phyloP scores from a whole-genome alignment of 202 grass and related monocot species.

The Musa balbisiana region DNA sequence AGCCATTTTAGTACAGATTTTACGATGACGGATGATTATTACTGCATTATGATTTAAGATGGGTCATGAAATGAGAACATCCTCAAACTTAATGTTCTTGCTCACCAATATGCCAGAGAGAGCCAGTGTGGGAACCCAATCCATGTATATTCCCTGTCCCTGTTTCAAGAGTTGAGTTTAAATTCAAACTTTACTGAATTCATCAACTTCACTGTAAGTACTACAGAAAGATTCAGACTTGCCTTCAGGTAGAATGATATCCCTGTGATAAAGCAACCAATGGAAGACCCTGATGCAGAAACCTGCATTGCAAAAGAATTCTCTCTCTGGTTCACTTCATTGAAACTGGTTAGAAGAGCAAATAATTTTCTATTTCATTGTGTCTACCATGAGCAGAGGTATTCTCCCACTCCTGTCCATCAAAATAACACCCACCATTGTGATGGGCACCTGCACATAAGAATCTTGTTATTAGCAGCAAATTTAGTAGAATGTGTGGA shows the following conservation, averaged over 20 bases:
- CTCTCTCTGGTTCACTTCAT: background rate
- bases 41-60: background rate
- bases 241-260: slow-evolving; percentile 70
- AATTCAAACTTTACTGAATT: background rate
- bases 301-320: slow-evolving; percentile 30
- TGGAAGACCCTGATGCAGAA: slow-evolving; percentile 71
- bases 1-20: background rate
- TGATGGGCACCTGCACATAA: slow-evolving; percentile 30
- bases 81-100: background rate
- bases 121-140: slow-evolving; percentile 43
- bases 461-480: background rate
- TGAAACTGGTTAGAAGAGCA: slow-evolving; percentile 8
- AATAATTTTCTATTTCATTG: background rate
- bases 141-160: slow-evolving; percentile 45
- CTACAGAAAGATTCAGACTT: background rate
- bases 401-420: slow-evolving; percentile 63
- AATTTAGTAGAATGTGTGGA: background rate
- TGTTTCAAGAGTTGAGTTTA: slow-evolving; percentile 22
- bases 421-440: slow-evolving; percentile 40
- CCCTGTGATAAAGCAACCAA: slow-evolving; percentile 63
- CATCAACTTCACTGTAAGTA: background rate
- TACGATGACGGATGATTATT: background rate
- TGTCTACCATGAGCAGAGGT: slow-evolving; percentile 51
- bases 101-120: slow-evolving; percentile 63
- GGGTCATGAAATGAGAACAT: background rate